These are phyloP conservation scores for Isatis lusitanica DNA, from an alignment of 441 rosid genomes.

Conservation along the genomic window DNA sequence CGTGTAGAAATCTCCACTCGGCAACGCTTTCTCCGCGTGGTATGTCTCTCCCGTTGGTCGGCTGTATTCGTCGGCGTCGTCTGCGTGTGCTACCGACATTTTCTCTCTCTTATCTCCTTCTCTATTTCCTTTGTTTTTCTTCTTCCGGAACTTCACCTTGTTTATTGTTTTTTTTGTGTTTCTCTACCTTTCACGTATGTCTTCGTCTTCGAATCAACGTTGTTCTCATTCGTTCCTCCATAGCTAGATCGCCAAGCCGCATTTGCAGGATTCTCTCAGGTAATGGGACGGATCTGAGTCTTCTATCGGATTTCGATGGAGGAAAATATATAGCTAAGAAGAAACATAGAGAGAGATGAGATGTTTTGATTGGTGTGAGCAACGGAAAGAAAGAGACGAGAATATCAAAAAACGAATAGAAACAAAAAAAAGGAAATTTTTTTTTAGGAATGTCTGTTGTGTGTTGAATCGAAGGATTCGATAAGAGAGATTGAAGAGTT, in stretches of 20 bases:
- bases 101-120: constrained; percentile 10
- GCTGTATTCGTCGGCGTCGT: constrained; percentile 63
- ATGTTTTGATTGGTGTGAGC: constrained; percentile 40
- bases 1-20: constrained; percentile 82
- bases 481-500: constrained; percentile 38
- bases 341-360: not conserved
- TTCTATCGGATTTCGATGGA: constrained; percentile 13
- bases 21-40: constrained; percentile 56
- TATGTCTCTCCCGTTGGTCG: constrained; percentile 42
- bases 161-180: not conserved
- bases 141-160: constrained; percentile 10
- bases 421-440: not conserved
- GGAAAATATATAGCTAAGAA: constrained; percentile 14
- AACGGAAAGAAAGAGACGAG: constrained; percentile 8
- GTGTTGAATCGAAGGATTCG: constrained; percentile 34
- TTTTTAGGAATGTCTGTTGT: constrained; percentile 2
- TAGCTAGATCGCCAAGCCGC: constrained; percentile 45
- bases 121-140: constrained; percentile 26
- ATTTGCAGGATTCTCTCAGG: constrained; percentile 30
- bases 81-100: constrained; percentile 83
- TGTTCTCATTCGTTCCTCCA: constrained; percentile 48
- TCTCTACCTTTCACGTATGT: not conserved
- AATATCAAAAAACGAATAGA: constrained; percentile 30
- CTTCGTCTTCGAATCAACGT: constrained; percentile 49
- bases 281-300: constrained; percentile 4